Percentiles rank a stretch among this genome's conserved stretches.
Evolutionary conservation across 2,329 filamentous ascomycete genomes (phyloP).

Genomic region (Colletotrichum gigasporum): DNA sequence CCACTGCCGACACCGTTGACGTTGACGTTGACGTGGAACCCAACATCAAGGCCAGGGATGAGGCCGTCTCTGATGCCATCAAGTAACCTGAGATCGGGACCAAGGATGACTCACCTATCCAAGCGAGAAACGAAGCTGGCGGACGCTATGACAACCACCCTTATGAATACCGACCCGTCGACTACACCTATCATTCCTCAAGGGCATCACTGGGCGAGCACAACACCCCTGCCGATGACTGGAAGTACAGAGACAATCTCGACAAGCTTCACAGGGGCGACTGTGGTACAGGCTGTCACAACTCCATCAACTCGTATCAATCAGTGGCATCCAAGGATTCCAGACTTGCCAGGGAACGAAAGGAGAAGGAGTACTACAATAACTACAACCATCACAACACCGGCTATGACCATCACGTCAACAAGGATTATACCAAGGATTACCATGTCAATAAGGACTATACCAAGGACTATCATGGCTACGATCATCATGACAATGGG

Average conservation of each 20-base stretch:
- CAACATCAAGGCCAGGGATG: not conserved
- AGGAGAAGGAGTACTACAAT: not conserved
- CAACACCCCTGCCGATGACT: not conserved
- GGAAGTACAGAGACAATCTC: constrained; percentile 10
- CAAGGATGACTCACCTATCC: not conserved
- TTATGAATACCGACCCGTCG: not conserved
- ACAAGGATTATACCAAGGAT: not conserved
- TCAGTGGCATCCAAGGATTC: not conserved
- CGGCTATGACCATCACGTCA: not conserved
- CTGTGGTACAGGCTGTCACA: not conserved
- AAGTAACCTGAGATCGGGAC: not conserved
- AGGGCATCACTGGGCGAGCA: not conserved
- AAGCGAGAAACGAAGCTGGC: not conserved
- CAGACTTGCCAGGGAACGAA: not conserved
- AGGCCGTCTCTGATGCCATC: not conserved
- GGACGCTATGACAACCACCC: not conserved
- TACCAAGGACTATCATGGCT: not conserved
- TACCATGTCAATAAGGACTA: not conserved
- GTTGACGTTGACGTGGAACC: not conserved
- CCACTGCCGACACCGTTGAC: not conserved
- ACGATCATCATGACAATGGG: not conserved
- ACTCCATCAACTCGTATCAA: not conserved
- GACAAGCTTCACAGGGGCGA: not conserved
- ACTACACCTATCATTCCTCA: not conserved
- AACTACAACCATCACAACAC: not conserved